Percentiles rank a stretch among this genome's conserved stretches.
phyloP scores from a whole-genome alignment of 164 flowering plant genomes.

The Santalum album region DNA sequence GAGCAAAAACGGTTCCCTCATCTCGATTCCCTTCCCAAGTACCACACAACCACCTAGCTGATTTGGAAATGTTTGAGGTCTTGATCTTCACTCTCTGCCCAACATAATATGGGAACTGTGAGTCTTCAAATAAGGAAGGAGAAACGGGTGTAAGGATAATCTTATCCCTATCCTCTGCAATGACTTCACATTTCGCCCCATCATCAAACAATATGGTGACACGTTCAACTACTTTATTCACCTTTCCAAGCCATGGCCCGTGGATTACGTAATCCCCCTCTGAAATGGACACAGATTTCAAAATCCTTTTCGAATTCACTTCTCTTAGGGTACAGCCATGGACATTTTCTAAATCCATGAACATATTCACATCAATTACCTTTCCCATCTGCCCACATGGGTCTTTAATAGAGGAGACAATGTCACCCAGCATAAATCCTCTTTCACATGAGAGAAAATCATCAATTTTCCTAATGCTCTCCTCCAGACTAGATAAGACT shows the following conservation, averaged over 20 bases:
- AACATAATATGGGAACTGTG: constrained; percentile 65
- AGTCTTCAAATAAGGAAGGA: constrained; percentile 56
- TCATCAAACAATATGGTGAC: constrained; percentile 70
- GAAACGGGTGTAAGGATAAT: constrained; percentile 34
- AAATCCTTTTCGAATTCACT: constrained; percentile 49
- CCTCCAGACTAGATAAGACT: constrained; percentile 77
- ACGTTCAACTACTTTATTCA: constrained; percentile 50
- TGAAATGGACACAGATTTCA: constrained; percentile 49
- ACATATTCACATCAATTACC: constrained; percentile 51
- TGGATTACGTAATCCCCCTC: constrained; percentile 62
- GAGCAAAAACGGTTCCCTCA: constrained; percentile 64
- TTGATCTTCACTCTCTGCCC: constrained; percentile 69
- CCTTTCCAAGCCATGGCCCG: constrained; percentile 90
- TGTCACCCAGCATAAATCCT: constrained; percentile 58
- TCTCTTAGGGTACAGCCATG: constrained; percentile 40
- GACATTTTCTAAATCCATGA: constrained; percentile 63
- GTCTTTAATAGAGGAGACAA: constrained; percentile 49
- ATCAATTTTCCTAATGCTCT: constrained; percentile 79
- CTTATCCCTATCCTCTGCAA: constrained; percentile 32
- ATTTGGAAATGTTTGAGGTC: constrained; percentile 25
- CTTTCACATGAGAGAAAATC: constrained; percentile 83
- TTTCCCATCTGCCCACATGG: constrained; percentile 81
- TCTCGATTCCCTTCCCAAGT: constrained; percentile 34
- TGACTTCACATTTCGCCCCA: constrained; percentile 61
- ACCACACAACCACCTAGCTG: constrained; percentile 69